Conservation (phyloP, 2,329 filamentous ascomycete genomes). For the Karstenula rhodostoma region DNA sequence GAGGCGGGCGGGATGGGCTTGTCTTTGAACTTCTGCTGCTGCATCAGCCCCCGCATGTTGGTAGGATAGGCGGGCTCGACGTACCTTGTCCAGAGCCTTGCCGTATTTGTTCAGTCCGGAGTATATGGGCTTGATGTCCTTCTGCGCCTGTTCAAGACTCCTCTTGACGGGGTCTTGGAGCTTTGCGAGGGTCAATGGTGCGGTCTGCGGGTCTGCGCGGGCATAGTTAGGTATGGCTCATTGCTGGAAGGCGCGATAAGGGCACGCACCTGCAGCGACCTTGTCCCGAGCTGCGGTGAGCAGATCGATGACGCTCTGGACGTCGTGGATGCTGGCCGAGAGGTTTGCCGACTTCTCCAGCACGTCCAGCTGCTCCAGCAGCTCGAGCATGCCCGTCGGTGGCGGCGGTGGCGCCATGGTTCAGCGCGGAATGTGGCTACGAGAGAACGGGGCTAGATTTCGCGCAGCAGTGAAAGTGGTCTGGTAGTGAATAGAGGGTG, state of each 20-base stretch:
- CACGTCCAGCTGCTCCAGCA: conserved; percentile 78
- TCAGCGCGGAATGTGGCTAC: conserved; percentile 15
- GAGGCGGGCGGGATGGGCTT: conserved; percentile 77
- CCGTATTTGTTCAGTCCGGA: conserved; percentile 83
- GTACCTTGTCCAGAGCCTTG: conserved; percentile 83
- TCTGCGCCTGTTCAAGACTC: conserved; percentile 80
- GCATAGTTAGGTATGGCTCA: conserved; percentile 30
- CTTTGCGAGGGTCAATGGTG: conserved; percentile 78
- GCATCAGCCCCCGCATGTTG: conserved; percentile 18
- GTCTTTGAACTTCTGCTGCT: conserved; percentile 64
- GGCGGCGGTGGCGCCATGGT: conserved; percentile 18
- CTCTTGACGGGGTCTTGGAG: conserved; percentile 86
- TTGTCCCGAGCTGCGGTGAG: conserved; percentile 76
- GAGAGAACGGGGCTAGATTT: conserved; percentile 12
- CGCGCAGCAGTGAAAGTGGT: background rate
- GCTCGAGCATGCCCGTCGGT: conserved; percentile 62
- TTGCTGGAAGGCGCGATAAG: conserved; percentile 22
- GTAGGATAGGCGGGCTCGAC: conserved; percentile 16
- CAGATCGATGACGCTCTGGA: conserved; percentile 82
- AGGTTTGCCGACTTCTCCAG: conserved; percentile 75
- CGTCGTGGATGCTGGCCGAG: conserved; percentile 75
- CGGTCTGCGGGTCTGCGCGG: conserved; percentile 69
- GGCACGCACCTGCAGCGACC: conserved; percentile 67
- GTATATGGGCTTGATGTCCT: conserved; percentile 83
- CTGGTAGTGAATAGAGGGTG: conserved; percentile 5